Percentiles rank a stretch among this genome's conserved stretches.
Evolutionary conservation across 1,284 basidiomycete genomes (phyloP).

Genomic region (Ganoderma boninense): DNA sequence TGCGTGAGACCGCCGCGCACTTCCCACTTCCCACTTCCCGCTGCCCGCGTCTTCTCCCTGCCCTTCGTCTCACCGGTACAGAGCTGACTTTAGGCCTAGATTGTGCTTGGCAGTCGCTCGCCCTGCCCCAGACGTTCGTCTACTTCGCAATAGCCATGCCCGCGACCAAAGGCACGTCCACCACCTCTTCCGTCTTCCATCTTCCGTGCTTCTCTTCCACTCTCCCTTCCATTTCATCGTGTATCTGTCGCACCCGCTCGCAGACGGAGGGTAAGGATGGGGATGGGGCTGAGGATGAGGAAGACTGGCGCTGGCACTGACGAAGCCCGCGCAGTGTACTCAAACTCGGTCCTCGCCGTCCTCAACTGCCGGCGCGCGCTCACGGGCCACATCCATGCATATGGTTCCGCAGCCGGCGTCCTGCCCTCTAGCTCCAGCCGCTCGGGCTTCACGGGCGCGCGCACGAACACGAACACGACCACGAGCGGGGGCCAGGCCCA

Average conservation of each 20-base stretch:
- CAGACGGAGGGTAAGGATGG: too few species aligned
- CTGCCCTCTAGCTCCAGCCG: neutral
- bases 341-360: slow-evolving; percentile 13
- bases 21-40: too few species aligned
- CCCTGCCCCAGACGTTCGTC: neutral
- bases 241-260: neutral
- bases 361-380: slow-evolving; percentile 3
- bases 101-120: slow-evolving; percentile 6
- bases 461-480: neutral
- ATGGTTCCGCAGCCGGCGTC: neutral
- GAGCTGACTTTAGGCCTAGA: too few species aligned
- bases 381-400: too few species aligned
- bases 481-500: neutral
- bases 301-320: too few species aligned
- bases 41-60: too few species aligned
- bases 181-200: too few species aligned
- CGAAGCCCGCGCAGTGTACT: slow-evolving; percentile 1
- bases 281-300: too few species aligned
- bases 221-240: too few species aligned
- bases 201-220: too few species aligned
- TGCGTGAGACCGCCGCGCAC: neutral
- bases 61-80: too few species aligned
- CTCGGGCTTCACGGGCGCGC: neutral
- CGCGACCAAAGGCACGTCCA: slow-evolving; percentile 1
- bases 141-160: slow-evolving; percentile 10